Conservation (phyloP, 345 rosid genomes). For the Sapria himalayana region DNA sequence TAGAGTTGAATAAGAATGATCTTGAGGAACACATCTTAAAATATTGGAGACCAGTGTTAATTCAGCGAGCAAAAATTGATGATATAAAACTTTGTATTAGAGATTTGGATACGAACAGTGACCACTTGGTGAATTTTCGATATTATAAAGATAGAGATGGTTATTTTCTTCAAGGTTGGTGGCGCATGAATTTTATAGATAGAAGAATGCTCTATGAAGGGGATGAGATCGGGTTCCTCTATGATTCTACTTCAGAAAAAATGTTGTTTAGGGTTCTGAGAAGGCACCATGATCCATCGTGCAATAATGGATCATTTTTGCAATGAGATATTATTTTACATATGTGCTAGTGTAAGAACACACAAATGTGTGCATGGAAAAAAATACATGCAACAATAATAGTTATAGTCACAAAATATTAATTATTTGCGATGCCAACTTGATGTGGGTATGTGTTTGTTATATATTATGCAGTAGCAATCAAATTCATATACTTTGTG, state of each 20-base stretch:
- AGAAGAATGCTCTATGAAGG: background rate
- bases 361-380: too few species aligned
- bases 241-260: background rate
- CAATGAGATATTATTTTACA: too few species aligned
- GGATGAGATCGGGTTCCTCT: conserved; percentile 1
- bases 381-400: too few species aligned
- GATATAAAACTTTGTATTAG: background rate
- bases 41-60: background rate
- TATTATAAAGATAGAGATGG: background rate
- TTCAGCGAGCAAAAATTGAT: background rate
- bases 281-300: too few species aligned
- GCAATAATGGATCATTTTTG: too few species aligned
- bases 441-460: too few species aligned
- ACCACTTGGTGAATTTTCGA: background rate
- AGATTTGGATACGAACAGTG: background rate
- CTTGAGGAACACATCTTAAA: background rate
- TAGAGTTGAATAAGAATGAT: background rate
- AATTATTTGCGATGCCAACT: too few species aligned
- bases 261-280: background rate
- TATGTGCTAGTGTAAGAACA: too few species aligned
- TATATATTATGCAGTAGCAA: too few species aligned
- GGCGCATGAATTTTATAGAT: background rate
- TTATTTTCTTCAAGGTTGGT: conserved; percentile 3
- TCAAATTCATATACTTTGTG: too few species aligned
- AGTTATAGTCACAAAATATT: too few species aligned